These are phyloP conservation scores for Malassezia obtusa DNA, from an alignment of 1,284 basidiomycete genomes.

Conservation along the genomic window DNA sequence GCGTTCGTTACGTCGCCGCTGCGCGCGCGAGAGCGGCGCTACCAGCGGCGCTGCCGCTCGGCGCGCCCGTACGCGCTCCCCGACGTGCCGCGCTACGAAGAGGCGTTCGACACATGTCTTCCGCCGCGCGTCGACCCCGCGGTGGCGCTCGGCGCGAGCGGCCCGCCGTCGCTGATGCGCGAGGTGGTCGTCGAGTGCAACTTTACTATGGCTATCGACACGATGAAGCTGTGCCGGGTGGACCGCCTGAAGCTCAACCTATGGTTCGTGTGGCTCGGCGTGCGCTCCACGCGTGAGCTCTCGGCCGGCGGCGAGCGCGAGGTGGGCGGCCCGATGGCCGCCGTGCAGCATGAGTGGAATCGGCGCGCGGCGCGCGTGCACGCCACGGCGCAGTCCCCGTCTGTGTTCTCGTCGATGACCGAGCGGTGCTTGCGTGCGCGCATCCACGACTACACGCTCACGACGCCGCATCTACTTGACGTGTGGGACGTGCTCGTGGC, in stretches of 20 bases:
- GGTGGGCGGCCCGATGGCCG: background rate
- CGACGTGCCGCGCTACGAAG: background rate
- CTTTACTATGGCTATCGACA: conserved; percentile 27
- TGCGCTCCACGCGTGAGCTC: background rate
- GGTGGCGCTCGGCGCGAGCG: background rate
- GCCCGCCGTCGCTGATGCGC: conserved; percentile 23
- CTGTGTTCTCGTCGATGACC: background rate
- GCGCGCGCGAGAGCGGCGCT: conserved; percentile 26
- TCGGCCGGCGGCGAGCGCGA: background rate
- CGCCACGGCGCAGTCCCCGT: background rate
- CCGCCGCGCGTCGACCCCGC: background rate
- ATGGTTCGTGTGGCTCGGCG: conserved; percentile 42
- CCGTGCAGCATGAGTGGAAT: conserved; percentile 13
- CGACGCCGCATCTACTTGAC: conserved; percentile 4
- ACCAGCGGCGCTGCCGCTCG: conserved; percentile 2
- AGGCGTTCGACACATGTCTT: background rate
- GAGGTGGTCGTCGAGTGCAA: conserved; percentile 41
- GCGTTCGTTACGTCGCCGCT: conserved; percentile 25
- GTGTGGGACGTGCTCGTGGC: conserved; percentile 16
- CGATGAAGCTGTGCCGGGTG: conserved; percentile 33
- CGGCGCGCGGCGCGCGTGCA: background rate
- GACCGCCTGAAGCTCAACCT: conserved; percentile 37
- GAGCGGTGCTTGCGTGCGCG: conserved; percentile 12
- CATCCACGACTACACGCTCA: conserved; percentile 1
- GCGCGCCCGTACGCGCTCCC: background rate